Percentiles rank a stretch among this genome's conserved stretches.
Conservation (phyloP, 768 basidiomycete genomes). For the Austroboletus festivus region DNA sequence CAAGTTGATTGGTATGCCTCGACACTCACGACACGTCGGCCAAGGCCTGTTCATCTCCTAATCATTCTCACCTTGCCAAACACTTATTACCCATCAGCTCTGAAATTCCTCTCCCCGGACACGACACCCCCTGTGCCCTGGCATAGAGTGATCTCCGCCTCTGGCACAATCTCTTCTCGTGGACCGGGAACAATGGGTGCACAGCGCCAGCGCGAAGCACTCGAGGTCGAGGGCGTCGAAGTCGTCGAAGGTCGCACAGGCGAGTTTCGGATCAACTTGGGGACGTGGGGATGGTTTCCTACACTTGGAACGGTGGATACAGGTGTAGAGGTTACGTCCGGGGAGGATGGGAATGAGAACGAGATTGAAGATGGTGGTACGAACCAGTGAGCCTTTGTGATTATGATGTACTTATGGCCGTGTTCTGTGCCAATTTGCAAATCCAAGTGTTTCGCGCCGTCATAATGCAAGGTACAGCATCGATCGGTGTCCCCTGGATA, state of each 20-base stretch:
- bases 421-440: too few species aligned
- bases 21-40: conserved; percentile 76
- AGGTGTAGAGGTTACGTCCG: conserved; percentile 12
- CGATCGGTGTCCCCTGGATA: too few species aligned
- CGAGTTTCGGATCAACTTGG: conserved; percentile 56
- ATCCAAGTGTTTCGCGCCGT: too few species aligned
- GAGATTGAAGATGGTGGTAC: too few species aligned
- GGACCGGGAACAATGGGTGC: conserved; percentile 83
- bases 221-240: conserved; percentile 81
- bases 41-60: conserved; percentile 49
- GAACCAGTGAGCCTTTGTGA: too few species aligned
- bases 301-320: conserved; percentile 23
- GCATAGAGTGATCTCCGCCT: conserved; percentile 72
- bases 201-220: conserved; percentile 65
- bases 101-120: conserved; percentile 66
- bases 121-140: conserved; percentile 71
- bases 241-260: conserved; percentile 57
- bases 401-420: too few species aligned
- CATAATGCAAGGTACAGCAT: too few species aligned
- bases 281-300: conserved; percentile 69
- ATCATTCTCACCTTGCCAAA: neutral
- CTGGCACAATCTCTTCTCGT: conserved; percentile 75
- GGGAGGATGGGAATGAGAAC: neutral
- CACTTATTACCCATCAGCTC: conserved; percentile 43
- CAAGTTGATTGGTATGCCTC: conserved; percentile 76